Conservation (phyloP, 2,329 filamentous ascomycete genomes). For the Leptographium radiaticola region DNA sequence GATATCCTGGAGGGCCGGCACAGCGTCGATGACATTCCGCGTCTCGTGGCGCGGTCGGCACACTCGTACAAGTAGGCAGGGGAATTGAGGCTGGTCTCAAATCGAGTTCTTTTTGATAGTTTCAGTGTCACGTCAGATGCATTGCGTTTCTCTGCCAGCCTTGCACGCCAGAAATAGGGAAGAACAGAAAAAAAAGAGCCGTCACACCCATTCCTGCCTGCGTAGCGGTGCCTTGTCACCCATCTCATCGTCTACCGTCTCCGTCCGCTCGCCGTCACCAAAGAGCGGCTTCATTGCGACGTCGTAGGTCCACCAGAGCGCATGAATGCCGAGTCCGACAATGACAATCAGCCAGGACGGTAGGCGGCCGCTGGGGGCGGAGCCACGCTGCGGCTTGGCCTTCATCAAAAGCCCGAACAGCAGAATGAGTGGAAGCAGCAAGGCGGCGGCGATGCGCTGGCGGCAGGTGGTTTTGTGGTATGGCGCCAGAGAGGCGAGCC, state of each 20-base stretch:
- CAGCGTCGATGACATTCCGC: conserved; percentile 69
- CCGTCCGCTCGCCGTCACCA: conserved; percentile 72
- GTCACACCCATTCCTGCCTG: neutral
- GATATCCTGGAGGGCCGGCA: conserved; percentile 64
- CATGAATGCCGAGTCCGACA: conserved; percentile 37
- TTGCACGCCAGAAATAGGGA: neutral
- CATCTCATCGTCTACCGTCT: conserved; percentile 13
- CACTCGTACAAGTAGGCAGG: neutral
- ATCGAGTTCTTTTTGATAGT: too few species aligned
- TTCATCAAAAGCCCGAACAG: conserved; percentile 28
- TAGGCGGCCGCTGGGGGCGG: conserved; percentile 27
- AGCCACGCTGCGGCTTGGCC: neutral
- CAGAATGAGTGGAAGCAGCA: conserved; percentile 51
- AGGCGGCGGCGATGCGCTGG: conserved; percentile 51
- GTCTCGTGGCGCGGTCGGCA: conserved; percentile 33
- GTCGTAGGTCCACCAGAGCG: conserved; percentile 34
- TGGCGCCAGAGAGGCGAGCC: conserved; percentile 53
- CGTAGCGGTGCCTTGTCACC: neutral
- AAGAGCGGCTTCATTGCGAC: conserved; percentile 45
- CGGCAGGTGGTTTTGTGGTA: conserved; percentile 55
- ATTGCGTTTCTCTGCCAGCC: neutral
- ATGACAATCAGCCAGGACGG: conserved; percentile 52
- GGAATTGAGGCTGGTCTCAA: too few species aligned
- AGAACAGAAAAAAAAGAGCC: neutral
- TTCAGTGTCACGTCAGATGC: too few species aligned